A percentile compares a stretch with the other conserved stretches of the same genome.
Conservation (phyloP, 2,329 filamentous ascomycete genomes). For the Pseudogymnoascus sp. region DNA sequence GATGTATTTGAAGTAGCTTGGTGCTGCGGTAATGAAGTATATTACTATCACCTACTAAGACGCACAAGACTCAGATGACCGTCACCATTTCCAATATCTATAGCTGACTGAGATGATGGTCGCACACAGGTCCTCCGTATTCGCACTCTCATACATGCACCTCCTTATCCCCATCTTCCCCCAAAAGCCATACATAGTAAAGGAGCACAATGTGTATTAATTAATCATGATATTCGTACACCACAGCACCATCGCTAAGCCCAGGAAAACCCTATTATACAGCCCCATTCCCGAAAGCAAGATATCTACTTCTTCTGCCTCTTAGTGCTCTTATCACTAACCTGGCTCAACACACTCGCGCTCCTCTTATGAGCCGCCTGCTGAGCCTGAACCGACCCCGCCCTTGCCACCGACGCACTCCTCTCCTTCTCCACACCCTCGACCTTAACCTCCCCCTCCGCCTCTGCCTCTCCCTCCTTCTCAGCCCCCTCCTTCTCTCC, state of each 20-base stretch:
- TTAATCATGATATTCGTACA: neutral
- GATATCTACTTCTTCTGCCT: constrained; percentile 33
- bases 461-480: constrained; percentile 36
- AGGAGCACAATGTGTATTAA: neutral
- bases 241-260: constrained; percentile 1
- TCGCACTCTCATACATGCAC: neutral
- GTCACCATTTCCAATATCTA: neutral
- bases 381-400: constrained; percentile 42
- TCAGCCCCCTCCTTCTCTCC: neutral
- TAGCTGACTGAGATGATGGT: neutral
- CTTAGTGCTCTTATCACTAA: constrained; percentile 52
- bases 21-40: neutral
- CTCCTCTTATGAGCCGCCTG: constrained; percentile 58
- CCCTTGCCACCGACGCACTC: constrained; percentile 47
- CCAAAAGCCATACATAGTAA: neutral
- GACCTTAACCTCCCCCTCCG: constrained; percentile 58
- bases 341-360: constrained; percentile 67
- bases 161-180: neutral
- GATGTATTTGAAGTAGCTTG: neutral
- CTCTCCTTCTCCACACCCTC: constrained; percentile 26
- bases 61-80: neutral
- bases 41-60: neutral
- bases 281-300: neutral
- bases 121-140: neutral
- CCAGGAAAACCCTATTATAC: neutral